Evolutionary conservation across 1,139 yeast genomes (phyloP), one percentile per base, ranked within the genome.

Genomic region (Neolecta irregularis): DNA sequence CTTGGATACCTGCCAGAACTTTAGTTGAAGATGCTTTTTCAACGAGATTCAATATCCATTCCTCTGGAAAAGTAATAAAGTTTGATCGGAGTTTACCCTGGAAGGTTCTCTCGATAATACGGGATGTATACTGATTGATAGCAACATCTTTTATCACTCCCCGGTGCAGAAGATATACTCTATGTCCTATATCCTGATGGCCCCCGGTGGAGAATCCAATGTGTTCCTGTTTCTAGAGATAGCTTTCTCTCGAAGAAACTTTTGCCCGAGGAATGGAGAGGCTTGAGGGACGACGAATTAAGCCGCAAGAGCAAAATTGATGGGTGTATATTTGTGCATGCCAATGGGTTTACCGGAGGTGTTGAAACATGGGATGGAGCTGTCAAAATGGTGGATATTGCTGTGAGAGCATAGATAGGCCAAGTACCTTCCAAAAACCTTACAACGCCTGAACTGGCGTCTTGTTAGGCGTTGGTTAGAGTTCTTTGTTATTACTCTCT

Each of bases 301-400:
- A 70, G 78, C 44, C 63, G 73, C 44, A 60, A 67, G 47, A 62
- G 83, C 25, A 94, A 93, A 13, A 69, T 88, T 40, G 72, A 70
- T 15, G 94, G 80, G 3, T 79, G 94, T 53, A 72, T 85, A 22
- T 88, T 88, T 54, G 72, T 91, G 39, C 99, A 88, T 50, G 95
- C 96, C 30, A 80, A 93, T 32, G 98, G 99, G 1, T 88, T 88
- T 58, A 88, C 88, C 53, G 98, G 98, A 24, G 99, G 99, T 36
- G 81, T 91, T 42, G 65, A 73, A 51, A 66, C 92, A 22, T 61
- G 65, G 46, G 95, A 81, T 35, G 78, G 78, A 18, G 96, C 77
- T 12, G 56, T 80, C 40, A 58, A 68, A 49, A 65, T 88, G 56
- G 95, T 96, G n/a, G 61, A 60, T 49, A 56, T 62, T 50, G 72